phyloP scores from a whole-genome alignment of 1,284 basidiomycete genomes.

The Cutaneotrichosporon daszewskae region DNA sequence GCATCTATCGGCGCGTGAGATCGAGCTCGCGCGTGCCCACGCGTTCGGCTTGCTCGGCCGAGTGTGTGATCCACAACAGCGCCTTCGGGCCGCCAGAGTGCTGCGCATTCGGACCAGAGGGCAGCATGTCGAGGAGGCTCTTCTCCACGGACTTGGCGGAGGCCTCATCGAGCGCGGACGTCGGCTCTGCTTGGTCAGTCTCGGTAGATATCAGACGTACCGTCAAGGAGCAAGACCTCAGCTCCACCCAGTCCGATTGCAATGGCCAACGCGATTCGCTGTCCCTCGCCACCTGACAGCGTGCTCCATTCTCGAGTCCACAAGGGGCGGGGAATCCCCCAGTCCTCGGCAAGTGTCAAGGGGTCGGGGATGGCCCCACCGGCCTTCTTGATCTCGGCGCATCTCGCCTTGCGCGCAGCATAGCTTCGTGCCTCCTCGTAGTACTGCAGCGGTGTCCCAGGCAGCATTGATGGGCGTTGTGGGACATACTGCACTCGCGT shows the following conservation, averaged over 20 bases:
- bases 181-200: slow-evolving; percentile 61
- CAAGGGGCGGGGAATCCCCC: slow-evolving; percentile 62
- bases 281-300: slow-evolving; percentile 75
- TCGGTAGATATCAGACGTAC: slow-evolving; percentile 45
- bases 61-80: slow-evolving; percentile 80
- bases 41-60: slow-evolving; percentile 66
- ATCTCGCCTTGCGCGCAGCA: slow-evolving; percentile 50
- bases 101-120: slow-evolving; percentile 6
- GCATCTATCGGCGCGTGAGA: slow-evolving; percentile 12
- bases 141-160: slow-evolving; percentile 62
- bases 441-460: slow-evolving; percentile 70
- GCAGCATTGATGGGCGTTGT: slow-evolving; percentile 74
- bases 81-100: slow-evolving; percentile 53
- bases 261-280: slow-evolving; percentile 69
- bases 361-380: slow-evolving; percentile 40
- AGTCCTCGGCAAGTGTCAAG: slow-evolving; percentile 57
- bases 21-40: slow-evolving; percentile 58
- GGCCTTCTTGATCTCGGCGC: slow-evolving; percentile 14
- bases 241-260: slow-evolving; percentile 66
- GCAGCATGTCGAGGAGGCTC: slow-evolving; percentile 55
- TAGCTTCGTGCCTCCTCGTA: slow-evolving; percentile 58
- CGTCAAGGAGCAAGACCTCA: slow-evolving; percentile 75
- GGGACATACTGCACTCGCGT: slow-evolving; percentile 75
- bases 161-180: slow-evolving; percentile 72
- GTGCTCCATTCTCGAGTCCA: slow-evolving; percentile 73